phyloP scores from a whole-genome alignment of 768 basidiomycete species.

The Pulveroboletus sp. region DNA sequence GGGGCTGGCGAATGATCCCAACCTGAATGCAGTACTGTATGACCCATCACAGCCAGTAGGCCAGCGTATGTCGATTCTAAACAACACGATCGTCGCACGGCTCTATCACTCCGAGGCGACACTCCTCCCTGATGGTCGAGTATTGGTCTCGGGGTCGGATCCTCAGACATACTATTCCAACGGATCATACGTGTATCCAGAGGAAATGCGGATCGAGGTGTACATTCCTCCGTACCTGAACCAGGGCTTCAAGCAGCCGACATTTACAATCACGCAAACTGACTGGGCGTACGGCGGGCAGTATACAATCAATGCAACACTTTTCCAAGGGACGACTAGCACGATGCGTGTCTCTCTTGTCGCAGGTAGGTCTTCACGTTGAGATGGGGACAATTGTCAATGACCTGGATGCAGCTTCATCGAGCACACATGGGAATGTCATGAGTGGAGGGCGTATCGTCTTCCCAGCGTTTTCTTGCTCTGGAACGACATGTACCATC shows the following conservation, averaged over 20 bases:
- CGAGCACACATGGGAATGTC: slow-evolving; percentile 72
- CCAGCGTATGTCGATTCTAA: slow-evolving; percentile 62
- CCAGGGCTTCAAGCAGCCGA: slow-evolving; percentile 56
- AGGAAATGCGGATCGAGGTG: slow-evolving; percentile 74
- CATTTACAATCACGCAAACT: slow-evolving; percentile 48
- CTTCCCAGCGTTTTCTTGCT: slow-evolving; percentile 68
- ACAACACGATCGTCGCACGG: slow-evolving; percentile 65
- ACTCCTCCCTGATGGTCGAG: slow-evolving; percentile 68
- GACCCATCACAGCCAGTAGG: slow-evolving; percentile 57
- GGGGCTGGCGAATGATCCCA: slow-evolving; percentile 61
- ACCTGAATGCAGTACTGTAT: slow-evolving; percentile 62
- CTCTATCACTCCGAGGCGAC: slow-evolving; percentile 77
- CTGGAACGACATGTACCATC: slow-evolving; percentile 70
- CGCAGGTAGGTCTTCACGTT: slow-evolving; percentile 41
- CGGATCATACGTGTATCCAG: slow-evolving; percentile 46
- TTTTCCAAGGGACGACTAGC: slow-evolving; percentile 37
- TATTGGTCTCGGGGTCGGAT: slow-evolving; percentile 74
- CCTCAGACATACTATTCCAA: slow-evolving; percentile 47
- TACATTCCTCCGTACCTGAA: slow-evolving; percentile 87
- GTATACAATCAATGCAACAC: slow-evolving; percentile 47
- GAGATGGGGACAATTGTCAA: background rate
- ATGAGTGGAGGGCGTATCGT: slow-evolving; percentile 65
- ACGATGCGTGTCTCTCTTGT: slow-evolving; percentile 60
- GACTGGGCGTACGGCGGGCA: slow-evolving; percentile 60
- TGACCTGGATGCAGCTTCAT: slow-evolving; percentile 42